Percentiles rank a stretch among this genome's conserved stretches.
Evolutionary conservation across 495 filamentous ascomycete species (phyloP).

Genomic region (Penicillium longicatenatum): DNA sequence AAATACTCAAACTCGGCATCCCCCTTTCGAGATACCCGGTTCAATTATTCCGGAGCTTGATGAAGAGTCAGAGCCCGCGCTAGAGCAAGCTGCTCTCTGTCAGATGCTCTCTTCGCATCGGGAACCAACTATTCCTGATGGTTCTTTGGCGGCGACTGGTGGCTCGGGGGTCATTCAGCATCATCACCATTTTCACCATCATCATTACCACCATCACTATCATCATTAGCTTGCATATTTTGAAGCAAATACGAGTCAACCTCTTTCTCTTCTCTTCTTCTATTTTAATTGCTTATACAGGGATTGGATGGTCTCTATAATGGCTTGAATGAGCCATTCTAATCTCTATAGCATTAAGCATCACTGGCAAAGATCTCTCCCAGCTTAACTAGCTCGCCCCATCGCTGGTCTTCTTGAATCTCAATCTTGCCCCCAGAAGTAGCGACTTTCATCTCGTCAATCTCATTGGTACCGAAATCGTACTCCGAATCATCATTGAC

Average conservation of each 20-base stretch:
- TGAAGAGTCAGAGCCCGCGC: background rate
- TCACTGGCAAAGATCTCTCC: constrained; percentile 17
- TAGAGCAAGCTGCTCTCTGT: constrained; percentile 4
- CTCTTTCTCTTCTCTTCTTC: too few species aligned
- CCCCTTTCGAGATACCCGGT: background rate
- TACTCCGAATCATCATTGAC: constrained; percentile 21
- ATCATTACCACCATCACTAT: constrained; percentile 11
- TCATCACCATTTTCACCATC: constrained; percentile 11
- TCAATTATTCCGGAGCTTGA: background rate
- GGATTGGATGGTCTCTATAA: too few species aligned
- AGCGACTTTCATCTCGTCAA: constrained; percentile 29
- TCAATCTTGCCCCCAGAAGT: constrained; percentile 24
- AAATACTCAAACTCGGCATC: background rate
- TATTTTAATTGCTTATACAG: too few species aligned
- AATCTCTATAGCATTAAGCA: background rate
- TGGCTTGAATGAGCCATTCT: too few species aligned
- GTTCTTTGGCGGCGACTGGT: background rate
- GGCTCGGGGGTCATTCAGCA: constrained; percentile 1
- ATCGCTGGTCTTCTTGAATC: constrained; percentile 27
- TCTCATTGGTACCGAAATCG: constrained; percentile 18
- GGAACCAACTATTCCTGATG: background rate
- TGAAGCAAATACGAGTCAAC: too few species aligned
- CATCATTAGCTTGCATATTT: background rate
- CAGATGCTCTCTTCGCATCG: background rate
- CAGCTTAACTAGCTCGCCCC: constrained; percentile 15